These are phyloP conservation scores for Solanum hybrid DNA, from an alignment of 305 asterid species.

Conservation along the genomic window DNA sequence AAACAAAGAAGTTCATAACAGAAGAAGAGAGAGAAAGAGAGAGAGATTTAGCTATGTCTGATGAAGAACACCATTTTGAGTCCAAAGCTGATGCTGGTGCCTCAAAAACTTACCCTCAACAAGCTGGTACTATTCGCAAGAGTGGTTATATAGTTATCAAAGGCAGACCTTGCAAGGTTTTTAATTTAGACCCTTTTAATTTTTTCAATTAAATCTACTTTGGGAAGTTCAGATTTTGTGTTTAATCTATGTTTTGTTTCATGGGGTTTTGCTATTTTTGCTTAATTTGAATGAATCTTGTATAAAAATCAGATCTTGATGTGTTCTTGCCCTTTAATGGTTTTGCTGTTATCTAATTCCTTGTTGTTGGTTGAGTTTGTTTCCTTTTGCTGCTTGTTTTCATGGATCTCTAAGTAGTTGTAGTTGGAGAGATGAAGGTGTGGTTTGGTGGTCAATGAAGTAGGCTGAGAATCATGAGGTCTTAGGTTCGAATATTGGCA, in stretches of 20 bases:
- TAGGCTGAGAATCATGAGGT: not conserved
- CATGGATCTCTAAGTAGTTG: not conserved
- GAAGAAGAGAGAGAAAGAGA: not conserved
- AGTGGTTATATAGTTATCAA: conserved; percentile 9
- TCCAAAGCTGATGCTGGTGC: conserved; percentile 10
- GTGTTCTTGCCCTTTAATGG: not conserved
- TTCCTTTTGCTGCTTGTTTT: not conserved
- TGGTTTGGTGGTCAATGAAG: not conserved
- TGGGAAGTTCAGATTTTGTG: not conserved
- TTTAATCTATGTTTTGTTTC: not conserved
- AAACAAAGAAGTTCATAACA: not conserved
- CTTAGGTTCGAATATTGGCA: not conserved
- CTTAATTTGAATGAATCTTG: not conserved
- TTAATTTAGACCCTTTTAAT: not conserved
- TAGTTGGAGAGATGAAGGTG: not conserved
- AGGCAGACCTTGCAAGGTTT: not conserved
- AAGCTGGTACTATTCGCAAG: conserved; percentile 11
- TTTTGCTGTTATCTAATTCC: not conserved
- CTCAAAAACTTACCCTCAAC: conserved; percentile 5
- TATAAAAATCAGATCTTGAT: not conserved
- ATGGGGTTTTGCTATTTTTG: not conserved
- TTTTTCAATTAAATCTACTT: not conserved
- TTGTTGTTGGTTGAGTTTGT: not conserved
- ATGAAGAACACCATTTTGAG: conserved; percentile 10
- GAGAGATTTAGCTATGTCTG: not conserved